Conservation (phyloP, 2,329 filamentous ascomycete genomes). For the Calonectria pseudoturangicola region DNA sequence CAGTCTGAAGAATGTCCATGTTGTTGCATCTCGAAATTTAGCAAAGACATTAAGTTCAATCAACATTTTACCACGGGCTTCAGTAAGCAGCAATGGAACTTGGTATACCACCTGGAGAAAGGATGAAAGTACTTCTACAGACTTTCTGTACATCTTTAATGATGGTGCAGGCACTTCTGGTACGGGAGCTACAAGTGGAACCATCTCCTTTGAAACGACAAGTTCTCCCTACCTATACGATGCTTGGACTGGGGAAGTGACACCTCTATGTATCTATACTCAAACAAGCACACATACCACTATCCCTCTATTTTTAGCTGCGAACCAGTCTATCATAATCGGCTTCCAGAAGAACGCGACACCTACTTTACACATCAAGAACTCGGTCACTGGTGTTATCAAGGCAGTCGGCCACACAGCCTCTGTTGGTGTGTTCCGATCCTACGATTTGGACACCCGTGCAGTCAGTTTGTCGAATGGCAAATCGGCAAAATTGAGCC, state of each 20-base stretch:
- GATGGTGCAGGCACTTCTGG: not conserved
- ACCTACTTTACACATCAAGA: not conserved
- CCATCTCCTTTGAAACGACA: not conserved
- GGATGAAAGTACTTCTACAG: not conserved
- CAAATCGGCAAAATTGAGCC: not conserved
- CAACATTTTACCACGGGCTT: not conserved
- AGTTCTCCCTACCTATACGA: not conserved
- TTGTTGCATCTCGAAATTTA: not conserved
- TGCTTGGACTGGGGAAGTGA: slow-evolving; percentile 9
- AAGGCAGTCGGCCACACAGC: not conserved
- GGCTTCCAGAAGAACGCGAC: not conserved
- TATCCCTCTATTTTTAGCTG: not conserved
- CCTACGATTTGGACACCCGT: not conserved
- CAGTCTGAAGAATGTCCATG: not conserved
- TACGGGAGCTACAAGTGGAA: not conserved
- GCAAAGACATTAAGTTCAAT: not conserved
- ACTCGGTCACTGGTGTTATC: not conserved
- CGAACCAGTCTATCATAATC: not conserved
- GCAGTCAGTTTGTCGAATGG: not conserved
- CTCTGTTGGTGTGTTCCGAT: not conserved
- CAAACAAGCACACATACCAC: slow-evolving; percentile 7
- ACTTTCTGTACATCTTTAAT: slow-evolving; percentile 1
- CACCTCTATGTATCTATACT: not conserved
- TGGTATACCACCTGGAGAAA: slow-evolving; percentile 7
- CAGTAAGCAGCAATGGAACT: slow-evolving; percentile 1